Evolutionary conservation across 2,329 filamentous ascomycete genomes (phyloP).

Genomic region (Furcasterigmium furcatum): DNA sequence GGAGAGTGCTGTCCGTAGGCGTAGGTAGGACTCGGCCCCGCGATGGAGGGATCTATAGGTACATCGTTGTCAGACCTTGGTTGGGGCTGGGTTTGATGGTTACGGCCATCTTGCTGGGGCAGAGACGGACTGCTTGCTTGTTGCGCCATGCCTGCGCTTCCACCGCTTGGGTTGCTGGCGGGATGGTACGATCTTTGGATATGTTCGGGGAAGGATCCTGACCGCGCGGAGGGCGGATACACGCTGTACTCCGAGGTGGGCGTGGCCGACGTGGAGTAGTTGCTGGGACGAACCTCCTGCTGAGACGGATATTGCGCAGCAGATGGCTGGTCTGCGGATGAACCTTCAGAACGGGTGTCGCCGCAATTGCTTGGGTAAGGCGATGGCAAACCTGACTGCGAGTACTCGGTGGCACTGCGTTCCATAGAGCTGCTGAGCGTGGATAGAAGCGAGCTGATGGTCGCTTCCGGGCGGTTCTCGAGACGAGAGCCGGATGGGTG

Average conservation of each 20-base stretch:
- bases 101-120: constrained; percentile 77
- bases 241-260: constrained; percentile 87
- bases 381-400: constrained; percentile 85
- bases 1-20: constrained; percentile 81
- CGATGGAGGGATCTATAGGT: constrained; percentile 99
- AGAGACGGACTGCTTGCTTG: constrained; percentile 94
- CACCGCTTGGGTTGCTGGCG: constrained; percentile 68
- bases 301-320: constrained; percentile 84
- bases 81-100: constrained; percentile 66
- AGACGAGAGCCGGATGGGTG: constrained; percentile 14
- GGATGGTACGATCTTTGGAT: constrained; percentile 82
- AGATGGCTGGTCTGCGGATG: constrained; percentile 87
- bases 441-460: constrained; percentile 23
- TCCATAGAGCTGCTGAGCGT: constrained; percentile 45
- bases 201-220: constrained; percentile 83
- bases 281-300: constrained; percentile 71
- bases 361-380: constrained; percentile 63
- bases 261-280: constrained; percentile 75
- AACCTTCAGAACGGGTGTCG: constrained; percentile 79
- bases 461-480: constrained; percentile 22
- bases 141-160: constrained; percentile 94
- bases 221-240: constrained; percentile 72
- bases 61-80: constrained; percentile 93
- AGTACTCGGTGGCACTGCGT: constrained; percentile 69
- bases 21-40: constrained; percentile 89